Base-by-base conservation (phyloP, 2,329 filamentous ascomycete species). In the Dothistroma septosporum region DNA sequence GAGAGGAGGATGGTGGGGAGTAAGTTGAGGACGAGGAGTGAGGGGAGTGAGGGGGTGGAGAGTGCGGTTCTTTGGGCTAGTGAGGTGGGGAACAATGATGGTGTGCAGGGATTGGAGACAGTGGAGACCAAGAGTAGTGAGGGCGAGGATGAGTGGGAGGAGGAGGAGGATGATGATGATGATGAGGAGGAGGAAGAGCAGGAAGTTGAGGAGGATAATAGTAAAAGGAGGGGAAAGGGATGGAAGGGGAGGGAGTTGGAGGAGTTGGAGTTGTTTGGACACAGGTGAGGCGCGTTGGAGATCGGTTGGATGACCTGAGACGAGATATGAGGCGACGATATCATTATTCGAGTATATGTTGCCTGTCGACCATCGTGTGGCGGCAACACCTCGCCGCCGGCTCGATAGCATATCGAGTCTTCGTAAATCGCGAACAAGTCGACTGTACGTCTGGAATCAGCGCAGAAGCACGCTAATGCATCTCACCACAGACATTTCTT, bases 121-220 rank as follows among this genome's bases (percentile, higher is more conserved):
- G 67, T 64, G 9, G 68, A 72, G 32, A 37, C 24, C 19, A 57
- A 63, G 19, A 72, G 69, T 7, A 71, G 72, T 24, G 68, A 66
- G 9, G 72, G 73, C 1, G 70, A 73, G 24, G 59, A 58, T 31
- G 66, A 62, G 1, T 71, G 72, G 19, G 70, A 69, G 8, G 67
- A 64, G 11, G 73, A 72, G 16, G 71, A 69, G 21, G 74, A 75
- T 6, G 73, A 75, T 48, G 74, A 71, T 46, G 67, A 67, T 16
- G 72, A 69, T 33, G 73, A 74, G 10, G 71, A 71, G 24, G 71
- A 72, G 4, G 72, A 73, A 8, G 70, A 58, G n/a, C 63, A 64
- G 9, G 59, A 52, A 52, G 62, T 55, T 35, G 70, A 12, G 64
- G 59, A 62, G 28, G 66, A 62, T 14, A 62, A 53, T 11, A 61